phyloP scores from a whole-genome alignment of 192 early-diverging fungal genomes.

The Umbelopsis sp. region DNA sequence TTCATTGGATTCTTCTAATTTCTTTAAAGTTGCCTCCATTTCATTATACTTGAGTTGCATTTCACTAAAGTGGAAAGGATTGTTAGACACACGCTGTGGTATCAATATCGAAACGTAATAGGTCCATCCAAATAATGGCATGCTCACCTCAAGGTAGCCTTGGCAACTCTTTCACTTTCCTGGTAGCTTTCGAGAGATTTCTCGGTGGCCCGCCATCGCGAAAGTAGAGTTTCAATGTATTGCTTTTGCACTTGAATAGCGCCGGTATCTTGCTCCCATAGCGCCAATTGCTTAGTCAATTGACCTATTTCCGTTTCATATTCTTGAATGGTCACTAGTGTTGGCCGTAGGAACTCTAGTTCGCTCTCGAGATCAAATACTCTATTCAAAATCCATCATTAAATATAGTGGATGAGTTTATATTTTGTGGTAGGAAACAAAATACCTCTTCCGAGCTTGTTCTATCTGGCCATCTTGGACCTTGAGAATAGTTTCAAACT shows the following conservation, averaged over 20 bases:
- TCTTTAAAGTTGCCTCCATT: background rate
- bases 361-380: slow-evolving; percentile 49
- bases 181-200: slow-evolving; percentile 14
- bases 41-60: slow-evolving; percentile 2
- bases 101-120: background rate
- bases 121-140: background rate
- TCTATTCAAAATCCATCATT: slow-evolving; percentile 13
- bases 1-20: background rate
- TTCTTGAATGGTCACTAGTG: slow-evolving; percentile 47
- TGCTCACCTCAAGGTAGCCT: background rate
- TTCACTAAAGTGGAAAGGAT: background rate
- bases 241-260: slow-evolving; percentile 46
- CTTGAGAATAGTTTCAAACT: slow-evolving; percentile 33
- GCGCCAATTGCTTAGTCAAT: slow-evolving; percentile 49
- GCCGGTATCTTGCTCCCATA: slow-evolving; percentile 47
- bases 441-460: slow-evolving; percentile 32
- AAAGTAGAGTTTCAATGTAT: slow-evolving; percentile 42
- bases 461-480: slow-evolving; percentile 30
- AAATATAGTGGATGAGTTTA: background rate
- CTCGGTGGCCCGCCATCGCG: slow-evolving; percentile 37
- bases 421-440: background rate
- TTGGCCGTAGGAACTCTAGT: slow-evolving; percentile 45
- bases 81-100: background rate
- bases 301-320: slow-evolving; percentile 52
- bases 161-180: background rate